These are phyloP conservation scores for Chimonanthus praecox DNA, from an alignment of 164 flowering plant species.

Conservation along the genomic window DNA sequence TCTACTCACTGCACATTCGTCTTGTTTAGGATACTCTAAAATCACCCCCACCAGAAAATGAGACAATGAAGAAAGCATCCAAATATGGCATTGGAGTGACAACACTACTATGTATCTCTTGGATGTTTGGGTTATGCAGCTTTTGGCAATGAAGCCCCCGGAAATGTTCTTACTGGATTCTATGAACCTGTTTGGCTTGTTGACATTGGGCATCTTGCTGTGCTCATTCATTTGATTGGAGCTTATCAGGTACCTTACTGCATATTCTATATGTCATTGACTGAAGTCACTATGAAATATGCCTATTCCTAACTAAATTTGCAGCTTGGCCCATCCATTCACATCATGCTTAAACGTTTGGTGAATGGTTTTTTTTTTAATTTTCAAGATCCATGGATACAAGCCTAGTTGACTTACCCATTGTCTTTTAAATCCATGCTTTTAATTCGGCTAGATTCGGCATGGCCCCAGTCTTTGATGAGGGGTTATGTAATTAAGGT, in stretches of 20 bases:
- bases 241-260: constrained; percentile 18
- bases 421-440: too few relatives aligned
- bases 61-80: constrained; percentile 21
- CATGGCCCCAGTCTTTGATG: too few relatives aligned
- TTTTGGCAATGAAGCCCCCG: constrained; percentile 21
- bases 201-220: constrained; percentile 12
- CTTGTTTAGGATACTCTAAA: constrained; percentile 16
- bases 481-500: too few relatives aligned
- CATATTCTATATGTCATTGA: not conserved
- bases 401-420: too few relatives aligned
- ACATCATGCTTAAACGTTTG: too few relatives aligned
- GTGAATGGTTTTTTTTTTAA: too few relatives aligned
- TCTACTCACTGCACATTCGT: not conserved
- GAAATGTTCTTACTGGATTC: constrained; percentile 24
- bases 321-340: not conserved
- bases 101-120: constrained; percentile 5
- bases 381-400: too few relatives aligned
- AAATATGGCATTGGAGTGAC: constrained; percentile 8
- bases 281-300: too few relatives aligned
- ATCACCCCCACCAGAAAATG: constrained; percentile 19
- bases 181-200: constrained; percentile 18
- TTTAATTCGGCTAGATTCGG: too few relatives aligned
- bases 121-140: constrained; percentile 25
- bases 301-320: not conserved
- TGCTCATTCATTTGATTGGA: constrained; percentile 14